Evolutionary conservation across 345 rosid species (phyloP).

Genomic region (Populus tremula): DNA sequence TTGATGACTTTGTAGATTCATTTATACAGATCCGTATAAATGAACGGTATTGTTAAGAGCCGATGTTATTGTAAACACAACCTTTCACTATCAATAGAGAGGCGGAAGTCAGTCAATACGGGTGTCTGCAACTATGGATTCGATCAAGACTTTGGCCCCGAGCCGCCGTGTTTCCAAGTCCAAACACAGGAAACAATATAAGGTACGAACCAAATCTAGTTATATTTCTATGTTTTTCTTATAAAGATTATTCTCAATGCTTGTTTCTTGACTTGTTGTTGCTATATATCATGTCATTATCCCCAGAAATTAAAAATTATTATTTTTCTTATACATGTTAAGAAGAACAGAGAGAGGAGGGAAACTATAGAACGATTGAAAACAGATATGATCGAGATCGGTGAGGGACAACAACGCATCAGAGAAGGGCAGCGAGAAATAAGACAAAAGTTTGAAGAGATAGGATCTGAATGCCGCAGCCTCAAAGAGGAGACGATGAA

Average conservation of each 20-base stretch:
- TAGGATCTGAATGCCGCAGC: not conserved
- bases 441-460: not conserved
- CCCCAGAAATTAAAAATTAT: not conserved
- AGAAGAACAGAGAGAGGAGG: not conserved
- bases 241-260: accelerated
- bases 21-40: too few relatives aligned
- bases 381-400: not conserved
- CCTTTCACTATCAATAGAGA: not conserved
- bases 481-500: not conserved
- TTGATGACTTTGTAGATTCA: too few relatives aligned
- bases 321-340: too few relatives aligned
- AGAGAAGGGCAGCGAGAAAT: not conserved
- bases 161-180: not conserved
- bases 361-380: not conserved
- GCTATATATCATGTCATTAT: not conserved
- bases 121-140: not conserved
- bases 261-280: not conserved
- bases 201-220: not conserved
- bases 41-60: too few relatives aligned
- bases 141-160: not conserved
- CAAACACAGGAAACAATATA: not conserved
- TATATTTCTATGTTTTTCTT: too few relatives aligned
- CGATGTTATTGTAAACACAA: not conserved
- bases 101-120: not conserved
- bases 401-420: not conserved